Evolutionary conservation across 352 stramenopile genomes (phyloP).

Genomic region (Pelagophyceae sp.): DNA sequence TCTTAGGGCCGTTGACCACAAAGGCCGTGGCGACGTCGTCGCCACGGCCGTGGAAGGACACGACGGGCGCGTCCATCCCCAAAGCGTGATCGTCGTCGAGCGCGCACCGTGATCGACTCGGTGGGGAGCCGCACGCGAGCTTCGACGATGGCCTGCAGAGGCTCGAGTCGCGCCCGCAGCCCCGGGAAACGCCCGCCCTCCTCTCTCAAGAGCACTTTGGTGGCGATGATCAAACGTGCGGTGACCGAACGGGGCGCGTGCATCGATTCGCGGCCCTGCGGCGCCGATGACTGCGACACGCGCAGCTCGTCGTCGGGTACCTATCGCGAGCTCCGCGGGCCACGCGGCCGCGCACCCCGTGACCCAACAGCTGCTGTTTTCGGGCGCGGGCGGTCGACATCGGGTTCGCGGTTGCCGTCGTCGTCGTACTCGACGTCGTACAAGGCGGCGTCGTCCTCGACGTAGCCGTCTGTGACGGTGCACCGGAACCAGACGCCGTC

Average conservation of each 20-base stretch:
- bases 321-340: no score
- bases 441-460: neutral
- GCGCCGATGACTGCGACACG: no score
- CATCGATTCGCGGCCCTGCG: neutral
- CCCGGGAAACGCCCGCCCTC: no score
- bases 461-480: conserved; percentile 1
- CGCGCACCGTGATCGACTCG: neutral
- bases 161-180: no score
- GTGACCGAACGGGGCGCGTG: neutral
- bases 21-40: conserved; percentile 2
- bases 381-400: no score
- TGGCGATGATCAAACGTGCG: no score
- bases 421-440: conserved; percentile 7
- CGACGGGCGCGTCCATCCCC: neutral
- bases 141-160: no score
- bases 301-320: neutral
- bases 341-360: no score
- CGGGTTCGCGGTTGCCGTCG: neutral
- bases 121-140: no score
- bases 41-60: no score
- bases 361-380: no score
- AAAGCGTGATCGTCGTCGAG: neutral
- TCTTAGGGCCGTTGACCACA: neutral
- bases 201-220: no score
- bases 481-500: neutral